These are phyloP conservation scores for Dactylellina drechsleri DNA, from an alignment of 2,329 filamentous ascomycete species.

Conservation along the genomic window DNA sequence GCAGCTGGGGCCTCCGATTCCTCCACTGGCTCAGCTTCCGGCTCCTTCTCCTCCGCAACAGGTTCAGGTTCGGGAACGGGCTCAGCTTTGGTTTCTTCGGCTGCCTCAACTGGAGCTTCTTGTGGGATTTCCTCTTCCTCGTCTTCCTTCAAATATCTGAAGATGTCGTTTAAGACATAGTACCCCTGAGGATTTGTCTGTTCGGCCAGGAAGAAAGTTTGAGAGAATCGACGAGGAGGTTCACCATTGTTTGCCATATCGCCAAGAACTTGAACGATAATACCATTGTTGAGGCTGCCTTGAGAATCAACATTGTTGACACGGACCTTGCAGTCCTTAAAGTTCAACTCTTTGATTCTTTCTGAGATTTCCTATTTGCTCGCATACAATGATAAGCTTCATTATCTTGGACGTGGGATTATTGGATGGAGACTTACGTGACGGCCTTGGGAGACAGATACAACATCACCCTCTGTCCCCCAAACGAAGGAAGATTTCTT, in stretches of 20 bases:
- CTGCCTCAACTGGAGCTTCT: constrained; percentile 59
- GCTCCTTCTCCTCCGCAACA: constrained; percentile 43
- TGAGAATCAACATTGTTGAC: constrained; percentile 98
- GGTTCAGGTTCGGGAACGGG: constrained; percentile 50
- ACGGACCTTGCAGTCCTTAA: constrained; percentile 97
- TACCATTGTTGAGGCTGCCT: constrained; percentile 82
- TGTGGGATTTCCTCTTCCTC: constrained; percentile 72
- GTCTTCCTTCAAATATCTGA: constrained; percentile 89
- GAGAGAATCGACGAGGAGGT: constrained; percentile 93
- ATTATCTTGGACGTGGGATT: too few species aligned
- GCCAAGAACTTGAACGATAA: constrained; percentile 97
- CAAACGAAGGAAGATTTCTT: constrained; percentile 95
- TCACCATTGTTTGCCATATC: constrained; percentile 94
- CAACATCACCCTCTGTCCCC: constrained; percentile 87
- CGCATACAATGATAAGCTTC: not conserved
- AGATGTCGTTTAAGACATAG: constrained; percentile 98
- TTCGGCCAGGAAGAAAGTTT: constrained; percentile 96
- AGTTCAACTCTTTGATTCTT: constrained; percentile 89
- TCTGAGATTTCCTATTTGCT: constrained; percentile 76
- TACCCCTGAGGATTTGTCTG: constrained; percentile 85
- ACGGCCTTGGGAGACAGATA: constrained; percentile 85
- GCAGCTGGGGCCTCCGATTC: constrained; percentile 65
- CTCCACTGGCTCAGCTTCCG: constrained; percentile 59
- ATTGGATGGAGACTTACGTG: constrained; percentile 70
- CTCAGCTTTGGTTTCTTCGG: constrained; percentile 53